Percentiles rank a stretch among this genome's conserved stretches.
phyloP scores from a whole-genome alignment of 2,329 filamentous ascomycete genomes.

The Exophiala xenobiotica region DNA sequence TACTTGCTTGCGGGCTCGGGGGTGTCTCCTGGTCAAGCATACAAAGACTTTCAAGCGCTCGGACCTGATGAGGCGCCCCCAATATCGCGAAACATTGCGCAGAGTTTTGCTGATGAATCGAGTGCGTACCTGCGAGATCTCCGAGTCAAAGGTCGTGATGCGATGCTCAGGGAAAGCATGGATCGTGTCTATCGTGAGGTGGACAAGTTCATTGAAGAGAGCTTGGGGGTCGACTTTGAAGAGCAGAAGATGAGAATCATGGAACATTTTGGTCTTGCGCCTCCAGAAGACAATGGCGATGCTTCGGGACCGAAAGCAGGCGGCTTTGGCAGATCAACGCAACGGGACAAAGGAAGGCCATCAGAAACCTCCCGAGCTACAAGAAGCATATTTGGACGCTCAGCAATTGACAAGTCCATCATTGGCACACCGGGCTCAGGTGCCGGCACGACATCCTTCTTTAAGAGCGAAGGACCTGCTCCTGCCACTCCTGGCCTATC shows the following conservation, averaged over 20 bases:
- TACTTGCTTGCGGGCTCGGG: conserved; percentile 92
- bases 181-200: conserved; percentile 88
- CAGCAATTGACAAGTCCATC: conserved; percentile 76
- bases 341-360: conserved; percentile 7
- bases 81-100: conserved; percentile 9
- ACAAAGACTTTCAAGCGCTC: conserved; percentile 84
- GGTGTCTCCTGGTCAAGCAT: conserved; percentile 79
- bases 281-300: conserved; percentile 49
- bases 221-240: conserved; percentile 94
- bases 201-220: conserved; percentile 89
- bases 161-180: conserved; percentile 88
- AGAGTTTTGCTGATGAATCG: conserved; percentile 26
- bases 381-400: conserved; percentile 65
- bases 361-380: conserved; percentile 6
- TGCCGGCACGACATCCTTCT: conserved; percentile 62
- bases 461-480: conserved; percentile 58
- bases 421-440: conserved; percentile 73
- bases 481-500: conserved; percentile 53
- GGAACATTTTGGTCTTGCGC: conserved; percentile 84
- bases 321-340: conserved; percentile 48
- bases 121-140: conserved; percentile 71
- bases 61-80: conserved; percentile 55
- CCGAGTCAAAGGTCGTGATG: conserved; percentile 85
- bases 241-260: conserved; percentile 90
- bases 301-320: conserved; percentile 36